phyloP scores from a whole-genome alignment of 2,329 filamentous ascomycete genomes.

The Aspergillus sp. region DNA sequence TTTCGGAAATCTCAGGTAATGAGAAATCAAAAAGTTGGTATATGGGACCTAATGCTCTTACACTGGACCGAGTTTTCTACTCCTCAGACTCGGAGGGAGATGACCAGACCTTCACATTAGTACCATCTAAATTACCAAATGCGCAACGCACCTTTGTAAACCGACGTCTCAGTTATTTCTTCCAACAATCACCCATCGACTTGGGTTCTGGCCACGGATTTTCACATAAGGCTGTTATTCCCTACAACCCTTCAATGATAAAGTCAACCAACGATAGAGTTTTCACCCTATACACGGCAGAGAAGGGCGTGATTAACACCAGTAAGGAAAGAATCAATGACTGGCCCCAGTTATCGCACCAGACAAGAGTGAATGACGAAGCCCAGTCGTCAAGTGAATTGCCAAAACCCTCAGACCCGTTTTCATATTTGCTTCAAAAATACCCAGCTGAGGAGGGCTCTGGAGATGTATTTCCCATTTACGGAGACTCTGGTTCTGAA shows the following conservation, averaged over 20 bases:
- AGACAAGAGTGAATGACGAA: neutral
- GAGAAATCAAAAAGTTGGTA: constrained; percentile 29
- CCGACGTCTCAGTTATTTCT: constrained; percentile 27
- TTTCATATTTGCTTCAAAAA: constrained; percentile 41
- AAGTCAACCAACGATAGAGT: constrained; percentile 15
- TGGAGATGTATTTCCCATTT: constrained; percentile 50
- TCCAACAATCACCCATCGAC: constrained; percentile 24
- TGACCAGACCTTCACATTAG: constrained; percentile 26
- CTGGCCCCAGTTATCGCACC: constrained; percentile 27
- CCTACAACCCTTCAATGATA: constrained; percentile 22
- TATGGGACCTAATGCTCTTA: constrained; percentile 39
- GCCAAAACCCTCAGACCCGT: constrained; percentile 18
- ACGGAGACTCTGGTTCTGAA: constrained; percentile 56
- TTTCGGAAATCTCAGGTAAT: neutral
- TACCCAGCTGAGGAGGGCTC: constrained; percentile 42
- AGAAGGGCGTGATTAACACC: constrained; percentile 23
- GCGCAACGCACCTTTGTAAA: constrained; percentile 34
- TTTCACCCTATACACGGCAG: constrained; percentile 32
- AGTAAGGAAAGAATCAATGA: constrained; percentile 27
- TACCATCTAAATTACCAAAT: constrained; percentile 21
- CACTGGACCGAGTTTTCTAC: constrained; percentile 46
- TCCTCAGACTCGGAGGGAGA: constrained; percentile 28
- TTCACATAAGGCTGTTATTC: constrained; percentile 27
- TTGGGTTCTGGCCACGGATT: constrained; percentile 20
- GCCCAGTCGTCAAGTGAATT: neutral